A percentile compares a stretch with the other conserved stretches of the same genome.
Conservation (phyloP, 306 rosid genomes). For the Oemleria cerasiformis region DNA sequence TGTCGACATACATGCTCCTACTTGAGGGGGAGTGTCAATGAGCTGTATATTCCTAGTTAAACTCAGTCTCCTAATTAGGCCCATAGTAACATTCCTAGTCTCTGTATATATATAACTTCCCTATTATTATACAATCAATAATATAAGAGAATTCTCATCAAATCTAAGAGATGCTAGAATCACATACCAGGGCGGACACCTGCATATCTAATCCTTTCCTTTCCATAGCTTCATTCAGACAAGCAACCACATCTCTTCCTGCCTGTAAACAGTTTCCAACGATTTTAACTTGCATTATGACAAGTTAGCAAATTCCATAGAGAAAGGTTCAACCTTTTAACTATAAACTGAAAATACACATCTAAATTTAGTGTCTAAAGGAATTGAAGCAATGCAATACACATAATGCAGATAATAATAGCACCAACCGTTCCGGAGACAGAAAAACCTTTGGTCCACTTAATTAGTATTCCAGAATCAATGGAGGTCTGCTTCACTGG, state of each 20-base stretch:
- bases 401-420: neutral
- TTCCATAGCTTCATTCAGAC: conserved; percentile 86
- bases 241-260: conserved; percentile 92
- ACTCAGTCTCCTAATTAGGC: too few species aligned
- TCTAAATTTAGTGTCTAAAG: too few species aligned
- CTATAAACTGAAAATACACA: neutral
- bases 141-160: too few species aligned
- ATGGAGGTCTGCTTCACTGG: conserved; percentile 88
- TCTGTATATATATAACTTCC: too few species aligned
- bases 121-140: too few species aligned
- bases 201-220: conserved; percentile 75
- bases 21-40: too few species aligned
- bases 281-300: conserved; percentile 16
- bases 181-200: conserved; percentile 85
- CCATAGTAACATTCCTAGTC: too few species aligned
- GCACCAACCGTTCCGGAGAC: conserved; percentile 79
- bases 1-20: too few species aligned
- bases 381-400: neutral
- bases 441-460: conserved; percentile 95
- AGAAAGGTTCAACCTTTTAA: neutral
- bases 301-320: neutral
- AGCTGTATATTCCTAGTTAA: too few species aligned
- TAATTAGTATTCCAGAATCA: conserved; percentile 79
- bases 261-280: conserved; percentile 43
- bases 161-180: too few species aligned